Evolutionary conservation across 208 protist genomes (phyloP).

Genomic region (Crithidia brevicula): DNA sequence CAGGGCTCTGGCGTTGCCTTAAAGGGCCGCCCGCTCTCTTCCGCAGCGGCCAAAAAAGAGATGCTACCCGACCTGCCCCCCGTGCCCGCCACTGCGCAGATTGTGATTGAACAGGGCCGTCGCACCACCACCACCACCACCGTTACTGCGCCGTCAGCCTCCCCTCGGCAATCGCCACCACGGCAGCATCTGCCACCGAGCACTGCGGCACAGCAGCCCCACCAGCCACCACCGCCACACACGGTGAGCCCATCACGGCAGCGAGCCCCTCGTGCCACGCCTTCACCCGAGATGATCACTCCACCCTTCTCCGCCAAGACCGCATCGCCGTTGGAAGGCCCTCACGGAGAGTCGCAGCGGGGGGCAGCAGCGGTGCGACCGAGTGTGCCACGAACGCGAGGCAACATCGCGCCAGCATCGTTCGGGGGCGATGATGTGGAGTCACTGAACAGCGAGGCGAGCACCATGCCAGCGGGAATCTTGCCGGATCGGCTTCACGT

Average conservation of each 20-base stretch:
- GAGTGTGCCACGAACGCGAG: neutral
- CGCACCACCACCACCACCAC: neutral
- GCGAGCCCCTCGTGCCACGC: neutral
- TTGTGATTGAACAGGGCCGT: slow-evolving; percentile 12
- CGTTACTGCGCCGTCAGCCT: too few relatives aligned
- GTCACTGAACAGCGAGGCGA: slow-evolving; percentile 19
- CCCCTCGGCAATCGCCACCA: neutral
- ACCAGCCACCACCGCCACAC: neutral
- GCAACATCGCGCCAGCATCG: neutral
- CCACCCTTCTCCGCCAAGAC: slow-evolving; percentile 6
- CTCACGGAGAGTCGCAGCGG: neutral
- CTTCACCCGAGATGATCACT: neutral
- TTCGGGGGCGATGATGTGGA: neutral
- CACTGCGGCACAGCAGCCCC: too few relatives aligned
- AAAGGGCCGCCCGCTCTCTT: slow-evolving; percentile 1
- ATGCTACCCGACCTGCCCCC: slow-evolving; percentile 8
- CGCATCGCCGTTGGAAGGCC: neutral
- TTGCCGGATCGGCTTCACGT: neutral
- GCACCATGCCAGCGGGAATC: slow-evolving; percentile 24
- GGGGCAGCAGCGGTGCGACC: neutral
- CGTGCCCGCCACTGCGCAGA: slow-evolving; percentile 13
- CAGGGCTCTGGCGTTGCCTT: neutral
- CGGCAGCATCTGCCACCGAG: neutral
- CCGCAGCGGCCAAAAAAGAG: neutral
- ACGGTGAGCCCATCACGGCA: neutral